phyloP scores from a whole-genome alignment of 345 rosid species.

The Capsella bursapastoris region DNA sequence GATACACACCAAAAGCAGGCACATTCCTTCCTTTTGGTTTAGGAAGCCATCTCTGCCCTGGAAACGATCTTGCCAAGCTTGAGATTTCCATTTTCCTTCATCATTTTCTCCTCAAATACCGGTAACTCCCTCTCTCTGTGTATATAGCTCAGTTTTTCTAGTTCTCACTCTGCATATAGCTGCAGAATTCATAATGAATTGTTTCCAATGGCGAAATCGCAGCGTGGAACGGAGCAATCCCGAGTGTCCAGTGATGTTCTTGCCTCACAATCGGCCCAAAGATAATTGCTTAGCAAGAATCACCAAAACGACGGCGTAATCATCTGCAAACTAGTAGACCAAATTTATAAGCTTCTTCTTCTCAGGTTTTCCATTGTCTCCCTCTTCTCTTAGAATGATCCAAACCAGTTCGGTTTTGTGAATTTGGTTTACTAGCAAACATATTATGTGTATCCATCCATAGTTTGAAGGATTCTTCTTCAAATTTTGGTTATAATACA shows the following conservation, averaged over 20 bases:
- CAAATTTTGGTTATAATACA: neutral
- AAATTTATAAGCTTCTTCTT: slow-evolving; percentile 17
- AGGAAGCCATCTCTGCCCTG: slow-evolving; percentile 84
- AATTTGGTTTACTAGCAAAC: slow-evolving; percentile 9
- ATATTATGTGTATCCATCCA: neutral
- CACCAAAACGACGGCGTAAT: slow-evolving; percentile 34
- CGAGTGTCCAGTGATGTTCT: slow-evolving; percentile 37
- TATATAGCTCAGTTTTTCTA: neutral
- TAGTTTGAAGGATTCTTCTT: neutral
- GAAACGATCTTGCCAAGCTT: slow-evolving; percentile 87
- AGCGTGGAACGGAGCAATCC: slow-evolving; percentile 46
- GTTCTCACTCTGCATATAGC: neutral
- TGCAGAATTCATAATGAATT: neutral
- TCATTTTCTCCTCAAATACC: slow-evolving; percentile 72
- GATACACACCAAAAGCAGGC: slow-evolving; percentile 62
- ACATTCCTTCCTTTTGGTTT: slow-evolving; percentile 84
- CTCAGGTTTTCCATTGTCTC: slow-evolving; percentile 24
- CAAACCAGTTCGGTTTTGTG: slow-evolving; percentile 22
- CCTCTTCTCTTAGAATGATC: slow-evolving; percentile 1
- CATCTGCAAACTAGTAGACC: slow-evolving; percentile 30
- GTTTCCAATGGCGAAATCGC: slow-evolving; percentile 11
- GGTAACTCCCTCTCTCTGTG: slow-evolving; percentile 31
- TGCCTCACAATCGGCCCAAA: slow-evolving; percentile 46
- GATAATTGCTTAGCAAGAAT: slow-evolving; percentile 49
- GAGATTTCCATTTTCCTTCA: slow-evolving; percentile 83